phyloP scores from a whole-genome alignment of 768 basidiomycete genomes.

The Lactifluus hygrophoroides region DNA sequence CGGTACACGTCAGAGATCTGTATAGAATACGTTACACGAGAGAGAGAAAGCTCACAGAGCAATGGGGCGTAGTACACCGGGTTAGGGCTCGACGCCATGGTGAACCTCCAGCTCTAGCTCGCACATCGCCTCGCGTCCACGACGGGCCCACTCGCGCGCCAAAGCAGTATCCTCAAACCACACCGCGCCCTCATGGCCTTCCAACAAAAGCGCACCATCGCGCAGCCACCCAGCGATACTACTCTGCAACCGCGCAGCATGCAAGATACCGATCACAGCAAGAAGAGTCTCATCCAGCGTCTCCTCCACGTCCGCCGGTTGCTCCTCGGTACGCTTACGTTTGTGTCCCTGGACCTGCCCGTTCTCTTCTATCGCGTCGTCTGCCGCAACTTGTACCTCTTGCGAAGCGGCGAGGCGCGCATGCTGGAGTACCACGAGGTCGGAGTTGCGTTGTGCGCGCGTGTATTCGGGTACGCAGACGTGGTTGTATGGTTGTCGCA shows the following conservation, averaged over 20 bases:
- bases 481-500: slow-evolving; percentile 75
- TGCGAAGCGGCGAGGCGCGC: neutral
- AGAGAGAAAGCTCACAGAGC: no score
- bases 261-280: slow-evolving; percentile 59
- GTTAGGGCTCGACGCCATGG: slow-evolving; percentile 29
- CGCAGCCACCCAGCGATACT: slow-evolving; percentile 66
- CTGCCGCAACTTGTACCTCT: neutral
- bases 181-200: slow-evolving; percentile 4
- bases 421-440: slow-evolving; percentile 27
- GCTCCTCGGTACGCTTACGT: neutral
- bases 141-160: slow-evolving; percentile 41
- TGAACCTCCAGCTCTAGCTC: slow-evolving; percentile 39
- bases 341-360: neutral
- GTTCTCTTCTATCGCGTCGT: neutral
- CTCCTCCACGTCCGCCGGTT: neutral
- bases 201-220: slow-evolving; percentile 38
- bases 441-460: slow-evolving; percentile 32
- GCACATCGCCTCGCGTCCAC: slow-evolving; percentile 42
- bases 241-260: slow-evolving; percentile 45
- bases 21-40: no score
- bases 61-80: no score
- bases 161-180: slow-evolving; percentile 48
- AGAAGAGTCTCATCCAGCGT: slow-evolving; percentile 48
- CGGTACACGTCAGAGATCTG: no score
- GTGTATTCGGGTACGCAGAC: slow-evolving; percentile 67